Evolutionary conservation across 305 asterid genomes (phyloP), one percentile per base, ranked within the genome.

Genomic region (Ilex paraguariensis): DNA sequence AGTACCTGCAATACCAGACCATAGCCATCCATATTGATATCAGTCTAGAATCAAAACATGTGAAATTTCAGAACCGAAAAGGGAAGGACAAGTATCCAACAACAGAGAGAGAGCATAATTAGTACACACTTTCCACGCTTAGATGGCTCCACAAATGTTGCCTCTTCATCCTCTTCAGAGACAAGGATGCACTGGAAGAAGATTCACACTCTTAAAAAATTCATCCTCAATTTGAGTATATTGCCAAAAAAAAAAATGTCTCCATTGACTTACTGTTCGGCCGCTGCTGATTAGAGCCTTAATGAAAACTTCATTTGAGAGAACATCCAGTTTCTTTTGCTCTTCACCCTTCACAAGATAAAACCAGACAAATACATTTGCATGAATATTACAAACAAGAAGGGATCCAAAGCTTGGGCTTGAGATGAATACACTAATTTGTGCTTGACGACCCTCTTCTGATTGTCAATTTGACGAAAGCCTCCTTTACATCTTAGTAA

Each of bases 261-360:
- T 45, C 11, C n/a, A n/a, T 1, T 10, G 58, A 68, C 98, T 58
- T 84, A 92, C 98, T 45, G 98, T 89, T 74, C 96, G 83, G 56
- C 98, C 97, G 60, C 98, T 89, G 72, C 98, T 89, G 79, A 92
- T 81, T 75, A 92, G 67, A 17, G 98, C 98, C 77, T 92, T 92
- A 73, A 89, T 66, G 61, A 92, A 92, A 50, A 89, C 98, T 69
- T 92, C 97, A 64, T 92, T 89, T 11, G 98, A 92, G 63, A 92
- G 90, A 65, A 92, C 96, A 63, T 92, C 97, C 44, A 92, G 83
- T 69, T 92, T 92, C 89, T 92, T 92, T 84, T 92, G 98, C 81
- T 92, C 98, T 70, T 92, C 98, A 4, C 98, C 98, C 97, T 92
- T 77, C 57, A 62, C 21, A 71, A 56, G 53, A 7, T 21, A 62